Conservation (phyloP, 2,329 filamentous ascomycete species). For the Colletotrichum simmondsii region DNA sequence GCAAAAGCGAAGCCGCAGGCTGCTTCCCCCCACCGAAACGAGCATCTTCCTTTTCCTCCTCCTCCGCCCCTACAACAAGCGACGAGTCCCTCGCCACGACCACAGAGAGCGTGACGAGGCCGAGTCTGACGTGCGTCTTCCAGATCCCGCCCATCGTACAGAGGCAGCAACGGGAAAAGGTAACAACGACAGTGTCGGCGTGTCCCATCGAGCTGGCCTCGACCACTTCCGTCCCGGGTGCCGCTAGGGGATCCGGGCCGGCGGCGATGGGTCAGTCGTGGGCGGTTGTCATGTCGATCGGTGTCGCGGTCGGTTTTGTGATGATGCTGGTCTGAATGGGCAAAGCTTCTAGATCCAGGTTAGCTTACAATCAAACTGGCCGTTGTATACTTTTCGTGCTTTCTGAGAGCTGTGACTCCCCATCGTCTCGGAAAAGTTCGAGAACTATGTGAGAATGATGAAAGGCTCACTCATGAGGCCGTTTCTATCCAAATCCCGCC, state of each 20-base stretch:
- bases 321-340: not conserved
- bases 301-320: not conserved
- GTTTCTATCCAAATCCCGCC: not conserved
- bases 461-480: not conserved
- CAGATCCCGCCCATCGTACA: not conserved
- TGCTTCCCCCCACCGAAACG: not conserved
- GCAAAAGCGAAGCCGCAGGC: not conserved
- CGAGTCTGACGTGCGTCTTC: constrained; percentile 5
- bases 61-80: not conserved
- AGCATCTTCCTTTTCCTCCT: not conserved
- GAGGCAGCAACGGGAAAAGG: not conserved
- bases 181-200: not conserved
- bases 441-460: not conserved
- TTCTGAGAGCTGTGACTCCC: not conserved
- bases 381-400: not conserved
- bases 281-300: not conserved
- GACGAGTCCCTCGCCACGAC: not conserved
- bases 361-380: not conserved
- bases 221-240: not conserved
- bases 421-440: no score
- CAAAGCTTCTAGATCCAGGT: not conserved
- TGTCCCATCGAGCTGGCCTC: not conserved
- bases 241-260: not conserved
- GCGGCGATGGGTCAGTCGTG: not conserved
- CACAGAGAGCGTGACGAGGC: not conserved